Percentiles rank a stretch among this genome's conserved stretches.
These are phyloP conservation scores for Clarireedia sp. DNA, from an alignment of 2,329 filamentous ascomycete species.

Conservation along the genomic window DNA sequence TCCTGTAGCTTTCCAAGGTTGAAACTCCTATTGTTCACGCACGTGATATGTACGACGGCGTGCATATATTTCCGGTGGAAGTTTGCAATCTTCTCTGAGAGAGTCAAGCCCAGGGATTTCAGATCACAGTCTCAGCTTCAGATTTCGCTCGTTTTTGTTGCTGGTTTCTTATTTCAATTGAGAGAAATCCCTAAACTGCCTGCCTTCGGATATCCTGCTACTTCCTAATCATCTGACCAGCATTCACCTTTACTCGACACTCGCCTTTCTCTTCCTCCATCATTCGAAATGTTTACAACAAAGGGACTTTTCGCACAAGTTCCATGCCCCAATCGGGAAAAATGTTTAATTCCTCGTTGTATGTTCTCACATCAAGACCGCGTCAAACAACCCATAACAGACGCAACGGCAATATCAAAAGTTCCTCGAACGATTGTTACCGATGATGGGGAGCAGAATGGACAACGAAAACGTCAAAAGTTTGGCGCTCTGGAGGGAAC, in stretches of 20 bases:
- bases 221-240: neutral
- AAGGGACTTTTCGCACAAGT: constrained; percentile 28
- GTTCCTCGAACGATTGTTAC: neutral
- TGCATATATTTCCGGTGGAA: too few species aligned
- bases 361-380: constrained; percentile 23
- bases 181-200: too few species aligned
- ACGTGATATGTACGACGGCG: too few species aligned
- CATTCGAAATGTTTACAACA: constrained; percentile 26
- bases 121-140: too few species aligned
- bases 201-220: neutral
- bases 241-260: too few species aligned
- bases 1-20: too few species aligned
- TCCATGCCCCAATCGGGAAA: constrained; percentile 25
- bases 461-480: constrained; percentile 29
- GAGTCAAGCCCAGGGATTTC: too few species aligned
- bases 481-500: constrained; percentile 13
- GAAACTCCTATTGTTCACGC: too few species aligned
- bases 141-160: too few species aligned
- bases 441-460: constrained; percentile 24
- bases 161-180: too few species aligned
- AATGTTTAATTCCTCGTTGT: constrained; percentile 28
- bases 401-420: neutral
- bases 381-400: constrained; percentile 10
- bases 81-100: too few species aligned
- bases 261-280: too few species aligned